Percentiles rank a stretch among this genome's conserved stretches.
phyloP scores from a whole-genome alignment of 1,139 yeast genomes.

The Dujonia santamariae region DNA sequence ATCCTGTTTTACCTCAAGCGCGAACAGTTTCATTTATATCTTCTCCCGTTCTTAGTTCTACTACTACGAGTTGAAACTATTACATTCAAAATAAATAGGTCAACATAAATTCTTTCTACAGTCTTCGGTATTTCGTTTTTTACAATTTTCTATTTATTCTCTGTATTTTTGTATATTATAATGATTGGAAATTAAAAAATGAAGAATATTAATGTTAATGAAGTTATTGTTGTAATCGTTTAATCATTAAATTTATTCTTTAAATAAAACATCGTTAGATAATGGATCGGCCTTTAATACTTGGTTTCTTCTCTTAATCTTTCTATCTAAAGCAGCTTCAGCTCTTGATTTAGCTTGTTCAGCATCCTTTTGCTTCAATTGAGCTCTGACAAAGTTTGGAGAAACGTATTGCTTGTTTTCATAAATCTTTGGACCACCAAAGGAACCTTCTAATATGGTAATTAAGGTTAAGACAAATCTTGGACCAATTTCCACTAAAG shows the following conservation, averaged over 20 bases:
- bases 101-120: not conserved
- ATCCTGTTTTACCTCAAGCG: too few relatives aligned
- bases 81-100: too few relatives aligned
- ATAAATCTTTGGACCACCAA: slow-evolving; percentile 96
- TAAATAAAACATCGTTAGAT: slow-evolving; percentile 75
- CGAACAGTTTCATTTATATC: too few relatives aligned
- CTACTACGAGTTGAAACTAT: too few relatives aligned
- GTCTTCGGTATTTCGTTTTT: not conserved
- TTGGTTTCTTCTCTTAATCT: slow-evolving; percentile 71
- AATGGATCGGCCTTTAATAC: slow-evolving; percentile 80
- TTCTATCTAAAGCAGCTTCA: slow-evolving; percentile 75
- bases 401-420: slow-evolving; percentile 96
- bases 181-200: too few relatives aligned
- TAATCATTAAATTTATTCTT: slow-evolving; percentile 22
- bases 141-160: not conserved
- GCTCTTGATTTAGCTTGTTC: slow-evolving; percentile 74
- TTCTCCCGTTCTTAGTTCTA: too few relatives aligned
- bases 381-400: slow-evolving; percentile 94
- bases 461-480: slow-evolving; percentile 91
- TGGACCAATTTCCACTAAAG: slow-evolving; percentile 94
- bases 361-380: slow-evolving; percentile 76
- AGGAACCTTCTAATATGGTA: slow-evolving; percentile 91
- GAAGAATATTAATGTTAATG: too few relatives aligned
- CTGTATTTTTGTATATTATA: not conserved
- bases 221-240: not conserved